These are phyloP conservation scores for Polyporus arcularius DNA, from an alignment of 768 basidiomycete genomes.

Conservation along the genomic window DNA sequence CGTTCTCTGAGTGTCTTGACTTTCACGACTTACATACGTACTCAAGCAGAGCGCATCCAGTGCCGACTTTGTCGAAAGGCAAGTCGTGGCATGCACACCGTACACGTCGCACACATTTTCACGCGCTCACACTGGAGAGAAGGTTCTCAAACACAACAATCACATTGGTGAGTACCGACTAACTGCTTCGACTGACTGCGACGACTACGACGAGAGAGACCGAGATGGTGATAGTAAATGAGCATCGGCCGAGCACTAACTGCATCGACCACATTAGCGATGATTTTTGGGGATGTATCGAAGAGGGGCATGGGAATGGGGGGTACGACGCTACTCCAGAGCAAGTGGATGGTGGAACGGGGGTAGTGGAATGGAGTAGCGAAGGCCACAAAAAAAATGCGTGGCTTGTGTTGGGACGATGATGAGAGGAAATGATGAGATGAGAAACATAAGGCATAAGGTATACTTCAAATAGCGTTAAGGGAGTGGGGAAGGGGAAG, in stretches of 20 bases:
- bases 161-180: background rate
- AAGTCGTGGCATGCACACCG: background rate
- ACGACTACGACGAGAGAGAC: constrained; percentile 6
- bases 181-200: constrained; percentile 1
- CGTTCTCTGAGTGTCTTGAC: too few species aligned
- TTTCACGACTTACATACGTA: too few species aligned
- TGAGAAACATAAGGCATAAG: constrained; percentile 23
- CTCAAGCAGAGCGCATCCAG: too few species aligned
- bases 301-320: constrained; percentile 25
- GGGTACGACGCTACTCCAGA: constrained; percentile 62
- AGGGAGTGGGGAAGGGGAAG: background rate
- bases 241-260: constrained; percentile 4
- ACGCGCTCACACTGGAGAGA: background rate
- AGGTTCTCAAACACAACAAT: background rate
- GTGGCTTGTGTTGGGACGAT: constrained; percentile 14
- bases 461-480: constrained; percentile 21
- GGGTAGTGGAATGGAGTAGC: constrained; percentile 42
- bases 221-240: constrained; percentile 2
- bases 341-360: constrained; percentile 36
- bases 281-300: constrained; percentile 13
- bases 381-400: constrained; percentile 37
- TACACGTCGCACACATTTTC: background rate
- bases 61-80: too few species aligned
- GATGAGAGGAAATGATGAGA: constrained; percentile 12
- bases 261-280: constrained; percentile 17